Conservation (phyloP, 768 basidiomycete species). For the Leucocoprinus sp. region DNA sequence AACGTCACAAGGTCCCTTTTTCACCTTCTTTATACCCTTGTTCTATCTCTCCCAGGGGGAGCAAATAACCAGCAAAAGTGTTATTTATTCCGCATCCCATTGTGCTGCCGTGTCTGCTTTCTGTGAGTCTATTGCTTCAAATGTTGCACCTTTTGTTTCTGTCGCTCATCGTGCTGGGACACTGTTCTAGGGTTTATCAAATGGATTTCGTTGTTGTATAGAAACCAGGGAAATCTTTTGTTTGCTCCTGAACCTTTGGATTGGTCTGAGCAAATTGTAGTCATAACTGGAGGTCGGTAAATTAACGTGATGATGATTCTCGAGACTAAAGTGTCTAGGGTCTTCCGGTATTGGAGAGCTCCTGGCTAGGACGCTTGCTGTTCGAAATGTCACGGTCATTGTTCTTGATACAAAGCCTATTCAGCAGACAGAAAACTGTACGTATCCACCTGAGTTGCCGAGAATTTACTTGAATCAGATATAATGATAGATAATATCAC, state of each 20-base stretch:
- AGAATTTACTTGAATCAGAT: not conserved
- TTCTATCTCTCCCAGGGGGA: slow-evolving; percentile 70
- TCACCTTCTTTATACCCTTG: slow-evolving; percentile 70
- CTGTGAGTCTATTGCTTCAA: slow-evolving; percentile 42
- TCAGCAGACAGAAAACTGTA: slow-evolving; percentile 66
- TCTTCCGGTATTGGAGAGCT: slow-evolving; percentile 86
- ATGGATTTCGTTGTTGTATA: slow-evolving; percentile 66
- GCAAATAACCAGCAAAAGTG: slow-evolving; percentile 38
- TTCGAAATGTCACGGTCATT: slow-evolving; percentile 73
- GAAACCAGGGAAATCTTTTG: slow-evolving; percentile 63
- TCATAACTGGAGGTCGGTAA: slow-evolving; percentile 77
- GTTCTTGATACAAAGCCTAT: slow-evolving; percentile 82
- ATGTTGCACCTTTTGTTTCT: not conserved
- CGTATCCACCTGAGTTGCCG: slow-evolving; percentile 16
- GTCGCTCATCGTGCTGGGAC: not conserved
- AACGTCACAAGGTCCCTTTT: slow-evolving; percentile 65
- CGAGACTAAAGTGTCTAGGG: slow-evolving; percentile 34
- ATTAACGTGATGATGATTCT: not conserved
- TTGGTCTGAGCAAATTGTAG: slow-evolving; percentile 85
- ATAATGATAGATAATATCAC: slow-evolving; percentile 56
- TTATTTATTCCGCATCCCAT: slow-evolving; percentile 47
- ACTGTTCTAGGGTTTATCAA: slow-evolving; percentile 47
- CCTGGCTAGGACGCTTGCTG: slow-evolving; percentile 79
- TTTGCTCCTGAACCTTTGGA: slow-evolving; percentile 55
- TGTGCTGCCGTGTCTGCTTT: slow-evolving; percentile 51